Evolutionary conservation across 169 alveolate genomes (phyloP), one percentile per base, ranked within the genome.

Genomic region (Ichthyophthirius multifiliis): DNA sequence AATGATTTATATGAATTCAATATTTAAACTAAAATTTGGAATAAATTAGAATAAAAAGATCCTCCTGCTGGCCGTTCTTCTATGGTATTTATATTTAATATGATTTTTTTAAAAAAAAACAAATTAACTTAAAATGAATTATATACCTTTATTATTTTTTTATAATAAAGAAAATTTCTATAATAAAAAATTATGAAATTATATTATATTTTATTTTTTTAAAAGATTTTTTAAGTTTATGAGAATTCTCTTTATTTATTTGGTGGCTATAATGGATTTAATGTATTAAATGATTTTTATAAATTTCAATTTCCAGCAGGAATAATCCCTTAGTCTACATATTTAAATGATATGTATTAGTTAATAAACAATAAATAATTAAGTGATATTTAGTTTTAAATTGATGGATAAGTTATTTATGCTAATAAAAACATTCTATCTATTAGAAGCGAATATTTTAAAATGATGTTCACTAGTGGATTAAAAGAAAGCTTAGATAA

Each of bases 31-130:
- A 83, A 76, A 46, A 62, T 83, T 20, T 91, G 96, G 94, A 81
- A 62, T 15, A 87, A 87, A 86, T 65, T 91, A 78, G 83, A 87
- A 76, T 83, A 82, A 62, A 91, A 81, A 43, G 84, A 82, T 7
- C 90, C 95, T 32, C 98, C 98, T 23, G 74, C 95, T 0, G 96
- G 97, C 2, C 81, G 98, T 37, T 90, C 93, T 55, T 89, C 95
- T n/a, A 89, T 90, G 75, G 91, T 93, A 55, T 10, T 55, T 41
- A 41, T 41, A 9, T 41, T 9, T 9, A 41, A 41, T 41, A 41
- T 41, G 7, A 41, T 9, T 9, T 41, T 41, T 41, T 7, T 9
- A 41, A 41, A 9, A 41, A 12, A 9, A 9, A 9, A 9, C 7
- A 41, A 41, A 12, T 41, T 41, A 41, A 41, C n/a, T 41, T 9